Evolutionary conservation across 768 basidiomycete species (phyloP).

Genomic region (Calocera viscosa): DNA sequence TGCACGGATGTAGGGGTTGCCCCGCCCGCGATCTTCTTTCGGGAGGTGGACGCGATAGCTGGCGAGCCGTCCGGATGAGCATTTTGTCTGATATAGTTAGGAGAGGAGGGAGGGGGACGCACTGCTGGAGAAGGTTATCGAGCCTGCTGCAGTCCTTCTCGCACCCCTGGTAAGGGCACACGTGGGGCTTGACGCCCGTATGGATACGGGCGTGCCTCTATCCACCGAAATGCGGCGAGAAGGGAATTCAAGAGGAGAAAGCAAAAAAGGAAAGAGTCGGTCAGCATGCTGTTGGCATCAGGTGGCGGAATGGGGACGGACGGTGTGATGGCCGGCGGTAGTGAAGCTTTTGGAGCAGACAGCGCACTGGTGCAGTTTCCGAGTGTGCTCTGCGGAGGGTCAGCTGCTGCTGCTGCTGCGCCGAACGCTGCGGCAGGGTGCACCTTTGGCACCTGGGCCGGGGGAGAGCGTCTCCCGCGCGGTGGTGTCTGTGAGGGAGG

Average conservation of each 20-base stretch:
- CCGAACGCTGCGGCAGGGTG: neutral
- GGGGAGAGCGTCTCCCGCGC: neutral
- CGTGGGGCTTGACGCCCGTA: neutral
- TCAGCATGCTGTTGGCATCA: neutral
- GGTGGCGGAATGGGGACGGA: neutral
- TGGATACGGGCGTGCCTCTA: slow-evolving; percentile 5
- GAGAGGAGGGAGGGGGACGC: neutral
- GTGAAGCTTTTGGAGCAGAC: neutral
- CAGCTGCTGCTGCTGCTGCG: neutral
- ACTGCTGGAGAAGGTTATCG: slow-evolving; percentile 67
- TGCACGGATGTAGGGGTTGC: neutral
- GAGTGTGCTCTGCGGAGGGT: neutral
- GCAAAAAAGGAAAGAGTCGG: neutral
- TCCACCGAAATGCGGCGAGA: too few relatives aligned
- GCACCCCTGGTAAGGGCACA: slow-evolving; percentile 52
- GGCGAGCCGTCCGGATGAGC: too few relatives aligned
- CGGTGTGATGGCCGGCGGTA: neutral
- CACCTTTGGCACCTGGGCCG: neutral
- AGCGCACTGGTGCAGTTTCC: neutral
- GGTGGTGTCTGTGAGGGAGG: neutral
- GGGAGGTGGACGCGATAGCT: slow-evolving; percentile 1
- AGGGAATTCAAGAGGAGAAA: too few relatives aligned
- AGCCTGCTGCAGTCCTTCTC: slow-evolving; percentile 65
- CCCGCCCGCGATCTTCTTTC: neutral
- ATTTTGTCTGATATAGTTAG: neutral